Evolutionary conservation across 441 rosid species (phyloP).

Genomic region (Aleurites moluccanus): DNA sequence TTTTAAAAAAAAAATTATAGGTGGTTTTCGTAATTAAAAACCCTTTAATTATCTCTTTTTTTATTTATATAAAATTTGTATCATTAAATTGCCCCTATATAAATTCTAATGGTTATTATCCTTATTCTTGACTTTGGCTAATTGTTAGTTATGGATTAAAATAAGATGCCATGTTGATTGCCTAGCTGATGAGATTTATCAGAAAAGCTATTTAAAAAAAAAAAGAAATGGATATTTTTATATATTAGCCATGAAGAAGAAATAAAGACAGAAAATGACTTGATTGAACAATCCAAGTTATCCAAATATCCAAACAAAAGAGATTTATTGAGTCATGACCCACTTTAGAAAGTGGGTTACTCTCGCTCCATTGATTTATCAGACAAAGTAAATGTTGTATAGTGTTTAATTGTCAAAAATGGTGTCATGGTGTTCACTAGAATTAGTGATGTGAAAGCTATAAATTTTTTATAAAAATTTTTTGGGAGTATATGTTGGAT

Average conservation of each 20-base stretch:
- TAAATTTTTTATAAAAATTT: neutral
- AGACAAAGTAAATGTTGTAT: neutral
- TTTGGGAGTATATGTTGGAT: conserved; percentile 28
- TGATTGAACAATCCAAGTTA: conserved; percentile 24
- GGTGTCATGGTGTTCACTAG: conserved; percentile 6
- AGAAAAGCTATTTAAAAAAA: neutral
- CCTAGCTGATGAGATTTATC: neutral
- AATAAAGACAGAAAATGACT: conserved; percentile 25
- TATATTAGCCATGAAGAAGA: neutral
- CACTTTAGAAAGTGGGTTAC: too few species aligned
- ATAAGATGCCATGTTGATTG: neutral
- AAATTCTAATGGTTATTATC: neutral
- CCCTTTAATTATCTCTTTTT: neutral
- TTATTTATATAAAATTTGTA: too few species aligned
- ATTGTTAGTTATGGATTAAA: neutral
- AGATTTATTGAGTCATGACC: too few species aligned
- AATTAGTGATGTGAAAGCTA: conserved; percentile 18
- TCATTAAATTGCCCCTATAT: too few species aligned
- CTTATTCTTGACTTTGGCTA: neutral
- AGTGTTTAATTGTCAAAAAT: conserved; percentile 7
- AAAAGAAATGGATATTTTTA: conserved; percentile 31
- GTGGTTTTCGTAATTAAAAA: neutral
- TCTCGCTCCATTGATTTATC: too few species aligned
- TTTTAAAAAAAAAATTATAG: too few species aligned
- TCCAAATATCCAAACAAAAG: conserved; percentile 25